Conservation (phyloP, 1,284 basidiomycete species). For the Trichosporon sp. region DNA sequence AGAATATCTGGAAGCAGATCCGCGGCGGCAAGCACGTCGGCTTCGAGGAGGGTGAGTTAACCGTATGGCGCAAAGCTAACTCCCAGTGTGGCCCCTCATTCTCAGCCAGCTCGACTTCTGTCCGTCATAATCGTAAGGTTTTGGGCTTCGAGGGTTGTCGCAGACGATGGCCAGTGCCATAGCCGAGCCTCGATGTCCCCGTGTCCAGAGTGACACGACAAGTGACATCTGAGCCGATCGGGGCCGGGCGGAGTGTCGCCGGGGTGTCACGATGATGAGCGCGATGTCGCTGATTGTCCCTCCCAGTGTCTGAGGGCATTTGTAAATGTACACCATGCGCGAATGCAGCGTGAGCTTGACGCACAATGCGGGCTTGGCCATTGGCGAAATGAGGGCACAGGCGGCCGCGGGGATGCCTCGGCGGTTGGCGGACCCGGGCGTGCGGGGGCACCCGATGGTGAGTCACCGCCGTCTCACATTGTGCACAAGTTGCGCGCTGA, state of each 20-base stretch:
- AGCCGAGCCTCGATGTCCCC: background rate
- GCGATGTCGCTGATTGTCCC: background rate
- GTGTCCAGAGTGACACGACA: background rate
- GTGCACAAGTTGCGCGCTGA: background rate
- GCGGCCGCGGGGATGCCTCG: background rate
- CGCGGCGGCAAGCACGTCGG: constrained; percentile 76
- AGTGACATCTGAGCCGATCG: background rate
- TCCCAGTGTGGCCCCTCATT: constrained; percentile 44
- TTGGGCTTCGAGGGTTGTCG: too few relatives aligned
- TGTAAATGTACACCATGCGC: constrained; percentile 2
- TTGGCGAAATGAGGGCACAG: background rate
- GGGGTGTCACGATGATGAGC: background rate
- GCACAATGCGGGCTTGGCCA: background rate
- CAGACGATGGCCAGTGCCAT: background rate
- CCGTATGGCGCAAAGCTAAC: constrained; percentile 16
- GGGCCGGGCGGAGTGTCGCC: constrained; percentile 4
- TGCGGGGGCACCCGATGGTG: constrained; percentile 15
- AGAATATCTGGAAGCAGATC: constrained; percentile 78
- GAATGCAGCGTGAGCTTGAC: background rate
- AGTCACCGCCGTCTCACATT: constrained; percentile 4
- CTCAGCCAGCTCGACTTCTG: constrained; percentile 41
- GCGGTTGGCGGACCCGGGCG: constrained; percentile 11
- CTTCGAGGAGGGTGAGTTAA: constrained; percentile 61
- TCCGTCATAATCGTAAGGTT: constrained; percentile 17
- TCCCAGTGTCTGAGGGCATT: background rate